phyloP scores from a whole-genome alignment of 192 early-diverging fungal species.

The Radiomyces spectabilis region DNA sequence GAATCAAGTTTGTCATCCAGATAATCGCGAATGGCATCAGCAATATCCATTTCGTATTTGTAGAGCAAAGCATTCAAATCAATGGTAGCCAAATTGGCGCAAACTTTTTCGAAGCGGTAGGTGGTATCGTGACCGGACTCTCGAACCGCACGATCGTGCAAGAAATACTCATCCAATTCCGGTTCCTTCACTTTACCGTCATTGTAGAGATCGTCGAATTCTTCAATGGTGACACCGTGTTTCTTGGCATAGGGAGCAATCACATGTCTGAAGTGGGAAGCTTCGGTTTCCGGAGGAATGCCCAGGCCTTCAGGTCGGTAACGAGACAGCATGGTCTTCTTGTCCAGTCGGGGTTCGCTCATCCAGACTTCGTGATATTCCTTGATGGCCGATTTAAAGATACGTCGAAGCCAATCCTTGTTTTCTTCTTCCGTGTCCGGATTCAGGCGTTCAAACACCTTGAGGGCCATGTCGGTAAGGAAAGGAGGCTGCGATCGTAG shows the following conservation, averaged over 20 bases:
- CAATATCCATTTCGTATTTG: slow-evolving; percentile 92
- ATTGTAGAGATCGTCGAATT: slow-evolving; percentile 71
- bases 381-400: slow-evolving; percentile 70
- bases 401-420: slow-evolving; percentile 63
- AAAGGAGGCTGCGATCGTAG: slow-evolving; percentile 96
- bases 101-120: slow-evolving; percentile 83
- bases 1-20: slow-evolving; percentile 50
- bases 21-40: slow-evolving; percentile 51
- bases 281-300: slow-evolving; percentile 97
- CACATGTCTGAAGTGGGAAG: slow-evolving; percentile 77
- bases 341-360: slow-evolving; percentile 67
- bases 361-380: slow-evolving; percentile 94
- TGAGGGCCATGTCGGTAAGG: slow-evolving; percentile 87
- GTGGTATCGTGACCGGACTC: slow-evolving; percentile 97
- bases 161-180: slow-evolving; percentile 88
- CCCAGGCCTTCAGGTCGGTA: slow-evolving; percentile 84
- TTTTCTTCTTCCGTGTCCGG: slow-evolving; percentile 38
- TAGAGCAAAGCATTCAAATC: slow-evolving; percentile 89
- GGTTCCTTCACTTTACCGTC: slow-evolving; percentile 62
- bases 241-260: slow-evolving; percentile 70
- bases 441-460: slow-evolving; percentile 58
- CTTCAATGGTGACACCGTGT: slow-evolving; percentile 57
- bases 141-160: slow-evolving; percentile 92
- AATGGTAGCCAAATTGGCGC: slow-evolving; percentile 84
- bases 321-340: slow-evolving; percentile 64